phyloP scores from a whole-genome alignment of 2,329 filamentous ascomycete genomes.

The Basipetospora sp. region DNA sequence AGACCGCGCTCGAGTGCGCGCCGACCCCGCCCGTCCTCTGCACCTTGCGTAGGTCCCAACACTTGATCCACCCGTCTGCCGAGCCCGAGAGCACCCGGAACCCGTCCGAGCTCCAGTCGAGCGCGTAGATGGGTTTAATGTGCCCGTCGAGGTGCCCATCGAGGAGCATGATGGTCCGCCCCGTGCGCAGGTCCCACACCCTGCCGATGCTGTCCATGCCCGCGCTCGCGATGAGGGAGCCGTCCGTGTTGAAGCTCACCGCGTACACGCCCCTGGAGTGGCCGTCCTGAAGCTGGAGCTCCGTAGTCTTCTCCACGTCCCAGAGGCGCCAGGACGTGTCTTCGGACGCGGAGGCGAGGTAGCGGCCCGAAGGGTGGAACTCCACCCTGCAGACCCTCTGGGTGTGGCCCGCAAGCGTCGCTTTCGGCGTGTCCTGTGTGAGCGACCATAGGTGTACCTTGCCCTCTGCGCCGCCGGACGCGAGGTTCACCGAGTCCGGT shows the following conservation, averaged over 20 bases:
- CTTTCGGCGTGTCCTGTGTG: conserved; percentile 67
- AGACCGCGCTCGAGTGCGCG: conserved; percentile 80
- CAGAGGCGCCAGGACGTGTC: conserved; percentile 95
- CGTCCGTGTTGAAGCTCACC: conserved; percentile 78
- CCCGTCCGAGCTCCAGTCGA: conserved; percentile 86
- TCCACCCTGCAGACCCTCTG: conserved; percentile 83
- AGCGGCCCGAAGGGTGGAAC: conserved; percentile 82
- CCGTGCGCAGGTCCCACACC: conserved; percentile 87
- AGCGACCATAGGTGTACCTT: conserved; percentile 83
- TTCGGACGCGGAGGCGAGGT: conserved; percentile 82
- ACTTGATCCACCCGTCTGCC: conserved; percentile 90
- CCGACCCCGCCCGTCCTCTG: conserved; percentile 71
- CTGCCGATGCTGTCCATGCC: conserved; percentile 87
- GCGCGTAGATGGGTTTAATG: conserved; percentile 80
- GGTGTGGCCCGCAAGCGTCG: conserved; percentile 68
- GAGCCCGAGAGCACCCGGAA: conserved; percentile 87
- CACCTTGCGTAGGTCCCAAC: conserved; percentile 91
- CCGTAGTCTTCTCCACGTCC: conserved; percentile 75
- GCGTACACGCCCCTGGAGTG: conserved; percentile 89
- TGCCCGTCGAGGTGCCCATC: conserved; percentile 69
- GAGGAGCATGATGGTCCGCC: conserved; percentile 87
- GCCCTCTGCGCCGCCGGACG: conserved; percentile 78
- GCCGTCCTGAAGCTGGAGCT: conserved; percentile 80
- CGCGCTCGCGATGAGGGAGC: conserved; percentile 78
- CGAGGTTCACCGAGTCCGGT: conserved; percentile 62